Base-by-base conservation (phyloP, 768 basidiomycete species). In the Neoboletus magnificus region DNA sequence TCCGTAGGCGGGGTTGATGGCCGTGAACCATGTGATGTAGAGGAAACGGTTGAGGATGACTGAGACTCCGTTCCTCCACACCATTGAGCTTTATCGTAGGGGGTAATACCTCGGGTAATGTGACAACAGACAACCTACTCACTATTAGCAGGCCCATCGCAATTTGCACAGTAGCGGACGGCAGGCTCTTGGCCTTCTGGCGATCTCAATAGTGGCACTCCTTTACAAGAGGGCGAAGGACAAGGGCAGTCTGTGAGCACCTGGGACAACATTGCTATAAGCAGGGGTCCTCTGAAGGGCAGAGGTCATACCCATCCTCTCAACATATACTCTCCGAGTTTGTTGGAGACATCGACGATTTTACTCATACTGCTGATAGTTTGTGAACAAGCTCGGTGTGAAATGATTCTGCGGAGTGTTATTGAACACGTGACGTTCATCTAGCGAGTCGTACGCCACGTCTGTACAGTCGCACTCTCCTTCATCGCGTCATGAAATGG, bases 1-100 rank as follows among this genome's bases (percentile, higher is more conserved):
- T 92, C 89, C 9, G 91, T 93, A 6, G 86, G 83, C 22, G 91
- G 89, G 1, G 90, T 93, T 1, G 89, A 89, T 42, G 83, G 73
- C 18, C 84, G 79, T 30, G 89, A 88, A 41, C 72, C 57, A 52
- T 75, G 74, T 20, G 84, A 83, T 52, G 73, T 75, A 5, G 82
- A 81, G 9, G 80, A 78, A 33, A 70, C 61, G 53, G 76, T 80
- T 6, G 77, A 72, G 16, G 74, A 72, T 13, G 57, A 74, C 48
- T 56, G 71, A 58, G 65, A 70, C 56, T 57, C 74, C 29, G 60
- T 55, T 50, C 55, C 70, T 41, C 59, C 61, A 43, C 41, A 49
- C 33, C 29, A 50, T 50, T 60, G 60, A 25, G 58, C 52, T 66
- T 55, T 46, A 45, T 58, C 48, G 57, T 12, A 29, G 20, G 48